These are phyloP conservation scores for Omphalotus guepiniiformis DNA, from an alignment of 768 basidiomycete genomes.

Conservation along the genomic window DNA sequence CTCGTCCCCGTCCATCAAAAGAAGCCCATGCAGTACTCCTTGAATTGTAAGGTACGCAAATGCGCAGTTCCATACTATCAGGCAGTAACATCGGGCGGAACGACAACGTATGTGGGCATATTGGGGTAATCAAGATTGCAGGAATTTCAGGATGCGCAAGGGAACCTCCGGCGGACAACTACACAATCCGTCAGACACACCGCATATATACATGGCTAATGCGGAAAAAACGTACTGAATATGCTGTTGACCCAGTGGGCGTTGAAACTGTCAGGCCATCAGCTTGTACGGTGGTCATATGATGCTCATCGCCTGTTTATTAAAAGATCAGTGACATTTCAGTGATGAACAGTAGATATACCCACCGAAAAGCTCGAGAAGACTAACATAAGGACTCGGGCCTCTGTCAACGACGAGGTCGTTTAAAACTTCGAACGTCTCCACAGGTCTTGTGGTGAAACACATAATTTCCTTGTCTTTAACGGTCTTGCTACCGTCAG, in stretches of 20 bases:
- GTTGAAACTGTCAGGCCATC: constrained; percentile 95
- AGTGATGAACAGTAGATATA: constrained; percentile 12
- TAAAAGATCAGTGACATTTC: constrained; percentile 9
- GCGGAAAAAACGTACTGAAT: constrained; percentile 69
- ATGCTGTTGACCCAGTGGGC: constrained; percentile 97
- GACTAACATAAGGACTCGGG: constrained; percentile 95
- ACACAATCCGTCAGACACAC: constrained; percentile 5
- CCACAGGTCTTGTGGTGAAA: constrained; percentile 90
- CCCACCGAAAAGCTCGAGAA: constrained; percentile 94
- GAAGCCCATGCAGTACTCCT: constrained; percentile 98
- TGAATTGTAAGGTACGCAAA: constrained; percentile 99
- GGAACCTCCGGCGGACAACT: constrained; percentile 95
- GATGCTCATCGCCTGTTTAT: constrained; percentile 96
- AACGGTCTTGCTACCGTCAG: constrained; percentile 40
- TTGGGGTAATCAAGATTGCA: constrained; percentile 92
- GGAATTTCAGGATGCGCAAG: constrained; percentile 98
- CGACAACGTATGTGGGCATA: constrained; percentile 97
- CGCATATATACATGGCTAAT: not conserved
- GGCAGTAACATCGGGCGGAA: constrained; percentile 99
- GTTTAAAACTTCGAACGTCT: constrained; percentile 95
- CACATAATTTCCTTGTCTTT: constrained; percentile 99
- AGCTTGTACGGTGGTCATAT: constrained; percentile 98
- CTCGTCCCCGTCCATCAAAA: constrained; percentile 94
- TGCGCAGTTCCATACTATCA: constrained; percentile 96
- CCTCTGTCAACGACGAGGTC: constrained; percentile 98